These are phyloP conservation scores for Ceratorhiza oryzae-sativae DNA, from an alignment of 1,284 basidiomycete genomes.

Conservation along the genomic window DNA sequence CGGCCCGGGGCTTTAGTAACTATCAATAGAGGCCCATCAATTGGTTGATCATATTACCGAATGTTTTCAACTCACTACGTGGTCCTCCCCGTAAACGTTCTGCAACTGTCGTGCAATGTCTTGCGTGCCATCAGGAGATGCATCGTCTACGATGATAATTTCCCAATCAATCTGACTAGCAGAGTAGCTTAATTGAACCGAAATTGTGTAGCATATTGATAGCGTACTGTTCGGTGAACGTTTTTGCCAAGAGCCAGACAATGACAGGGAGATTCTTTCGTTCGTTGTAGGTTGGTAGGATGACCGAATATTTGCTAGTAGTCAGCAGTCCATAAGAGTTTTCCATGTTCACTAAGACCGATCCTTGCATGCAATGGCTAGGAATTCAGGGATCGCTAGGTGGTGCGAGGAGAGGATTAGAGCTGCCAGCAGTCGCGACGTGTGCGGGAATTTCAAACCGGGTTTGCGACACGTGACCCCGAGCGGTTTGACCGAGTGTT, in stretches of 20 bases:
- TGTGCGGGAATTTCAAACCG: conserved; percentile 5
- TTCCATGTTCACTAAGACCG: conserved; percentile 32
- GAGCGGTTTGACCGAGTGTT: too few relatives aligned
- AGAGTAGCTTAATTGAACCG: conserved; percentile 25
- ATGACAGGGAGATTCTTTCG: conserved; percentile 90
- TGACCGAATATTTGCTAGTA: conserved; percentile 79
- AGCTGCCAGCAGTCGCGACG: conserved; percentile 31
- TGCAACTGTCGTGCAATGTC: conserved; percentile 83
- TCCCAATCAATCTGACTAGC: conserved; percentile 73
- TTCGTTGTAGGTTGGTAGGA: conserved; percentile 93
- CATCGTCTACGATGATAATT: conserved; percentile 89
- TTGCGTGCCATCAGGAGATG: conserved; percentile 90
- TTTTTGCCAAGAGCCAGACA: conserved; percentile 79
- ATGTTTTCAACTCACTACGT: conserved; percentile 63
- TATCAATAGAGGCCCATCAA: conserved; percentile 47
- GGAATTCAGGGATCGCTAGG: neutral
- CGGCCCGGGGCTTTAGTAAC: conserved; percentile 83
- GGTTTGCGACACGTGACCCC: neutral
- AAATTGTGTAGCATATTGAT: neutral
- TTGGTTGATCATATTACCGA: neutral
- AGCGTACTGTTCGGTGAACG: conserved; percentile 76
- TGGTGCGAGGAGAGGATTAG: neutral
- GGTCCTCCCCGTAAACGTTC: conserved; percentile 80
- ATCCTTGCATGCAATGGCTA: conserved; percentile 31
- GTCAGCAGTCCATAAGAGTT: conserved; percentile 17